phyloP scores from a whole-genome alignment of 805 yeast genomes.

The Blastobotrys peoriensis region DNA sequence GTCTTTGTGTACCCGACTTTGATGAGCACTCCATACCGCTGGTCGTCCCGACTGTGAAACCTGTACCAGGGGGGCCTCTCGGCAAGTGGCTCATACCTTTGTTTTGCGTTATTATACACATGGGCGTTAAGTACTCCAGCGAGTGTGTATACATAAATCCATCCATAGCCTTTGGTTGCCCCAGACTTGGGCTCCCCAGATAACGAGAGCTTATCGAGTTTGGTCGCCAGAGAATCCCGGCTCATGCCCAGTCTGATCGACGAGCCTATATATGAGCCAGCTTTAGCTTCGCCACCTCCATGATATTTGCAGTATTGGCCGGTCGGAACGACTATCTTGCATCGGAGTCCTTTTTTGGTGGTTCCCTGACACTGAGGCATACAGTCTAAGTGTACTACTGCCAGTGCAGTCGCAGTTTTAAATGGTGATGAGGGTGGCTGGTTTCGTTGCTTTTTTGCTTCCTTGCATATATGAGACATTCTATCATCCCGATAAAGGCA shows the following conservation, averaged over 20 bases:
- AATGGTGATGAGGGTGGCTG: too few relatives aligned
- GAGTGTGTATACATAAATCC: conserved; percentile 26
- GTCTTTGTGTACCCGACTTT: conserved; percentile 29
- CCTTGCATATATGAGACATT: too few relatives aligned
- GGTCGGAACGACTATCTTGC: conserved; percentile 10
- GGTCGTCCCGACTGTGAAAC: background rate
- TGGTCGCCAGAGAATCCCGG: conserved; percentile 2
- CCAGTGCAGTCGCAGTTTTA: too few relatives aligned
- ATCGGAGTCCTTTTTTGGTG: conserved; percentile 20
- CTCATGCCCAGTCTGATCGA: background rate
- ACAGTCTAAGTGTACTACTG: background rate
- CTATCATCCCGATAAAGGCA: too few relatives aligned
- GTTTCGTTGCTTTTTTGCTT: too few relatives aligned
- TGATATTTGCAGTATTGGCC: background rate
- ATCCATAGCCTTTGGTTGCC: conserved; percentile 19
- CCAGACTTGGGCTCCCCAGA: too few relatives aligned
- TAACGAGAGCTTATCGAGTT: too few relatives aligned
- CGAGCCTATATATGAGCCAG: too few relatives aligned
- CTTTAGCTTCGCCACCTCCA: too few relatives aligned
- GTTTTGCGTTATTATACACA: conserved; percentile 16
- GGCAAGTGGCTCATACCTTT: conserved; percentile 13
- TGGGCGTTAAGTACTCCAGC: conserved; percentile 20
- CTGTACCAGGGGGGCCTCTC: background rate
- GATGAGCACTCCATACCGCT: conserved; percentile 16
- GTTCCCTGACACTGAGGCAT: conserved; percentile 20